These are phyloP conservation scores for Phyllachora maydis DNA, from an alignment of 2,329 filamentous ascomycete species.

Conservation along the genomic window DNA sequence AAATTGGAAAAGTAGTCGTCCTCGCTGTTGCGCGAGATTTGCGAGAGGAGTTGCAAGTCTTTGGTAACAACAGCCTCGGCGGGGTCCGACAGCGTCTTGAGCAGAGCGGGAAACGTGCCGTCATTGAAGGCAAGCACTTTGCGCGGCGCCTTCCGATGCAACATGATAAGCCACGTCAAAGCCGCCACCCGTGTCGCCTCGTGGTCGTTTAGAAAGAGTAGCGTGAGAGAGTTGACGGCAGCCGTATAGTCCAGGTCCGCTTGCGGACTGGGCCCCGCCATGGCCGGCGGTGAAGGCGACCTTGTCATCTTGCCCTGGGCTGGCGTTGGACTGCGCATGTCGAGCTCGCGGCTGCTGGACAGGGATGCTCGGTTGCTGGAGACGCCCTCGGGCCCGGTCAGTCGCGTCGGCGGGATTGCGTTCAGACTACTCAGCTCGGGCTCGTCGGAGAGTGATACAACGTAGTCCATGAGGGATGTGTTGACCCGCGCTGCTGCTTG, in stretches of 20 bases:
- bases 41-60: constrained; percentile 79
- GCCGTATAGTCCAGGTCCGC: constrained; percentile 87
- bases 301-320: constrained; percentile 25
- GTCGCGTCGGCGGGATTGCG: constrained; percentile 17
- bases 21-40: constrained; percentile 91
- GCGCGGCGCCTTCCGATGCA: constrained; percentile 82
- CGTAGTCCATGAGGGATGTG: constrained; percentile 77
- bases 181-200: constrained; percentile 89
- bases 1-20: constrained; percentile 96
- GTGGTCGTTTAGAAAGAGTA: constrained; percentile 90
- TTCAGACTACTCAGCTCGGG: constrained; percentile 17
- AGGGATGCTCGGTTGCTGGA: constrained; percentile 28
- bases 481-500: constrained; percentile 82
- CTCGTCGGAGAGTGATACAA: constrained; percentile 74
- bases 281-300: constrained; percentile 19
- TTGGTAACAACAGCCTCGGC: constrained; percentile 91
- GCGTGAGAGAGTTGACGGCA: constrained; percentile 77
- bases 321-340: constrained; percentile 28
- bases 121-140: constrained; percentile 94
- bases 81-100: constrained; percentile 91
- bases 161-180: constrained; percentile 91
- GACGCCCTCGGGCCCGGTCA: constrained; percentile 24
- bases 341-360: constrained; percentile 30
- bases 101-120: constrained; percentile 82
- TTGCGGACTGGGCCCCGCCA: constrained; percentile 18